Evolutionary conservation across 164 flowering plant species (phyloP).

Genomic region (Kingdonia uniflora): DNA sequence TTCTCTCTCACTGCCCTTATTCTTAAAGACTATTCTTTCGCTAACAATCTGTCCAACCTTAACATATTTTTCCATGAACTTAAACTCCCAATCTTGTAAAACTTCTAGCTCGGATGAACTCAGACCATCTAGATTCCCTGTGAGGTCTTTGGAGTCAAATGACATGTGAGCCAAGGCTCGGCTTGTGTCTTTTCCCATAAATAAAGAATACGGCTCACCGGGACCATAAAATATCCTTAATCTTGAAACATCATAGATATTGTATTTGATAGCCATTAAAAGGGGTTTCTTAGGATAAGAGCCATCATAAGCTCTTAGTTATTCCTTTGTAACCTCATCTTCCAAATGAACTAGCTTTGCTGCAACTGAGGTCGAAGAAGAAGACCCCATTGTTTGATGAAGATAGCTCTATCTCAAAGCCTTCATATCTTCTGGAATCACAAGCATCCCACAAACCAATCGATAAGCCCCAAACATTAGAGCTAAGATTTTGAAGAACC

Average conservation of each 20-base stretch:
- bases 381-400: too few relatives aligned
- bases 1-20: too few relatives aligned
- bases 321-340: not conserved
- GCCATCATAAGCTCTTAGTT: not conserved
- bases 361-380: not conserved
- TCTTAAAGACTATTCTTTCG: too few relatives aligned
- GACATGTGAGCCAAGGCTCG: slow-evolving; percentile 68
- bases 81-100: slow-evolving; percentile 71
- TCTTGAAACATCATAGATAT: not conserved
- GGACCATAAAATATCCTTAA: slow-evolving; percentile 79
- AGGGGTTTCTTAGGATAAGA: too few relatives aligned
- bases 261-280: not conserved
- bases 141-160: slow-evolving; percentile 53
- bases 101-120: slow-evolving; percentile 32
- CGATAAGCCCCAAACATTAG: too few relatives aligned
- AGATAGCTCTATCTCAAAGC: too few relatives aligned
- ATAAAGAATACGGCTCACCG: slow-evolving; percentile 66
- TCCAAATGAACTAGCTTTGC: not conserved
- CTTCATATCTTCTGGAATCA: too few relatives aligned
- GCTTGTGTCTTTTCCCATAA: slow-evolving; percentile 74
- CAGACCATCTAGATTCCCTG: slow-evolving; percentile 51
- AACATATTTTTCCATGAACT: slow-evolving; percentile 67
- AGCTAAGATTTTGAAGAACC: too few relatives aligned
- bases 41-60: too few relatives aligned
- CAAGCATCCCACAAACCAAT: too few relatives aligned